Conservation (phyloP, 73 alveolate species). For the Tetrahymena malaccensis region DNA sequence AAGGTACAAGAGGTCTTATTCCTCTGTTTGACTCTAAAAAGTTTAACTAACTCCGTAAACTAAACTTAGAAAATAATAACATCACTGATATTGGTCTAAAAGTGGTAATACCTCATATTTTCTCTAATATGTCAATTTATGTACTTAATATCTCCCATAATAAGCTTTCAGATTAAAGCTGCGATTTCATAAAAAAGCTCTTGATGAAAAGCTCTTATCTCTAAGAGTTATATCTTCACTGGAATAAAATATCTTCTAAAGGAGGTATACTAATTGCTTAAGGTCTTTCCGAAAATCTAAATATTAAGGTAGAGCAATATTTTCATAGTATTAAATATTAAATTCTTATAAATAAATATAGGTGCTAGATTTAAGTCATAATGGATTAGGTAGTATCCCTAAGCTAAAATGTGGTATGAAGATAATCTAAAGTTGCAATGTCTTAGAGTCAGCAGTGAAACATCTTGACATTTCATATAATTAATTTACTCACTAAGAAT, state of each 20-base stretch:
- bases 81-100: background rate
- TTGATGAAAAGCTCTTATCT: background rate
- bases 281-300: constrained; percentile 4
- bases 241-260: constrained; percentile 8
- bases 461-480: constrained; percentile 36
- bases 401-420: background rate
- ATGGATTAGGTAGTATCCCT: constrained; percentile 5
- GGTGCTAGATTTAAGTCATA: constrained; percentile 28
- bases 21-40: background rate
- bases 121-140: background rate
- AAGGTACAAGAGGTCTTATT: background rate
- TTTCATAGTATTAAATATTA: background rate
- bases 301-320: constrained; percentile 1
- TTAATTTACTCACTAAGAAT: constrained; percentile 21
- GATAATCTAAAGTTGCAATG: background rate
- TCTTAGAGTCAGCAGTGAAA: background rate
- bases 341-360: background rate
- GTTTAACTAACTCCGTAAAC: background rate
- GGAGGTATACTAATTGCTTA: constrained; percentile 24
- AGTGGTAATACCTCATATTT: background rate
- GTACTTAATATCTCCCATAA: background rate
- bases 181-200: background rate
- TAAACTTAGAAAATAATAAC: background rate
- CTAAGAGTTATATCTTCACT: constrained; percentile 27
- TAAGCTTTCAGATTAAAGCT: background rate